phyloP scores from a whole-genome alignment of 1,139 yeast genomes.

The Dujonia santamariae region DNA sequence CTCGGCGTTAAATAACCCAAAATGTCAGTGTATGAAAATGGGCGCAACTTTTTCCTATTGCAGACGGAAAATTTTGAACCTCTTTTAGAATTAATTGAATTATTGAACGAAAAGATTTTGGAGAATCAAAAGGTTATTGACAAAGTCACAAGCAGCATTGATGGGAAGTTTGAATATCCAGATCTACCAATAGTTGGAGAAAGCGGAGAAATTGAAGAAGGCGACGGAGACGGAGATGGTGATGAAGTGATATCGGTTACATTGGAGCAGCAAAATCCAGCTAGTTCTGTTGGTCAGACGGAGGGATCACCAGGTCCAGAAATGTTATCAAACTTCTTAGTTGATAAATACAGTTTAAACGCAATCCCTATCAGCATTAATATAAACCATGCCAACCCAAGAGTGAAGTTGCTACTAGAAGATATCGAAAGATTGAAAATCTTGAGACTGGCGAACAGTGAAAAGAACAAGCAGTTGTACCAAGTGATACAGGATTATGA shows the following conservation, averaged over 20 bases:
- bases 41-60: slow-evolving; percentile 20
- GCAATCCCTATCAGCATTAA: slow-evolving; percentile 9
- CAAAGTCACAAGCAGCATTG: slow-evolving; percentile 23
- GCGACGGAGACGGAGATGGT: background rate
- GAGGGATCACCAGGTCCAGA: slow-evolving; percentile 8
- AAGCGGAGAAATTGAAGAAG: background rate
- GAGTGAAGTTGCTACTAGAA: slow-evolving; percentile 17
- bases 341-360: slow-evolving; percentile 15
- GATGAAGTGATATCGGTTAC: too few relatives aligned
- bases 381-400: slow-evolving; percentile 10
- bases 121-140: slow-evolving; percentile 24
- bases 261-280: too few relatives aligned
- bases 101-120: slow-evolving; percentile 20
- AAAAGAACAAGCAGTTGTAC: slow-evolving; percentile 22
- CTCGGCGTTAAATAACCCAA: too few relatives aligned
- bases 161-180: slow-evolving; percentile 21
- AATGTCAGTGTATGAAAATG: slow-evolving; percentile 7
- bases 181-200: slow-evolving; percentile 3
- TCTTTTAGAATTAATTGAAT: slow-evolving; percentile 20
- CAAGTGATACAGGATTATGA: slow-evolving; percentile 27
- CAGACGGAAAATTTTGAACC: slow-evolving; percentile 40
- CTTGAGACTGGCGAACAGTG: slow-evolving; percentile 17
- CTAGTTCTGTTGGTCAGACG: background rate
- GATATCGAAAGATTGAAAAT: slow-evolving; percentile 26
- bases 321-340: slow-evolving; percentile 14